Evolutionary conservation across 176 grass and related monocot genomes (phyloP), one percentile per base, ranked within the genome.

Genomic region (Urochloa ruziziensis): DNA sequence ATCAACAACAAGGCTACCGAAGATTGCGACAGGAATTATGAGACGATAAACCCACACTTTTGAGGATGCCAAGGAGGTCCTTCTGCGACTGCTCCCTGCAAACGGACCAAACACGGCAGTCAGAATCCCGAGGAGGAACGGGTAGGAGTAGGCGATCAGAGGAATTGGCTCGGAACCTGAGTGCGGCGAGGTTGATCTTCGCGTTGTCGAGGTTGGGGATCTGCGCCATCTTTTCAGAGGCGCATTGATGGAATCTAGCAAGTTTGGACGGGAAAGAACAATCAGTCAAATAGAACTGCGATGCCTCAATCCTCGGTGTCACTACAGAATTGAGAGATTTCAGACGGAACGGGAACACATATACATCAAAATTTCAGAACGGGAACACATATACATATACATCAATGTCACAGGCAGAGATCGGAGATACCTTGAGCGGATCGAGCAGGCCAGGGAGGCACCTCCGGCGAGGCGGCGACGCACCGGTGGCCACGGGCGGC

Each of bases 41-140:
- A 44, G 76, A 24, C 29, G 19, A 73, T 73, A 65, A 73, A 86
- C 82, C 34, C 77, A 98, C 96, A 33, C 84, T 95, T 73, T 90
- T 91, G 19, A 94, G 83, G 37, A 98, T 90, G 72, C 84, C 85
- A 19, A 98, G 85, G 51, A 98, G 82, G 70, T 98, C 96, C 85
- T 92, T 98, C 70, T 93, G 91, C 1, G 93, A 95, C 77, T 91
- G 91, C 87, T 98, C 96, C 91, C 93, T 94, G 68, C 17, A 73
- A 70, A 79, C 19, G 19, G 48, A 80, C 51, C 5, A 28, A 56
- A 33, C 65, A 84, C 5, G 34, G 3, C 3, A 1, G 39, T 62
- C 40, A 81, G 64, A 80, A 75, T 70, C 47, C 6, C 33, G 36
- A 40, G 49, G 47, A 28, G 0, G 13, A 19, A 62, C 11, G 48